A percentile compares a stretch with the other conserved stretches of the same genome.
phyloP scores from a whole-genome alignment of 176 grass and related monocot genomes.

The Oryza longistaminata region DNA sequence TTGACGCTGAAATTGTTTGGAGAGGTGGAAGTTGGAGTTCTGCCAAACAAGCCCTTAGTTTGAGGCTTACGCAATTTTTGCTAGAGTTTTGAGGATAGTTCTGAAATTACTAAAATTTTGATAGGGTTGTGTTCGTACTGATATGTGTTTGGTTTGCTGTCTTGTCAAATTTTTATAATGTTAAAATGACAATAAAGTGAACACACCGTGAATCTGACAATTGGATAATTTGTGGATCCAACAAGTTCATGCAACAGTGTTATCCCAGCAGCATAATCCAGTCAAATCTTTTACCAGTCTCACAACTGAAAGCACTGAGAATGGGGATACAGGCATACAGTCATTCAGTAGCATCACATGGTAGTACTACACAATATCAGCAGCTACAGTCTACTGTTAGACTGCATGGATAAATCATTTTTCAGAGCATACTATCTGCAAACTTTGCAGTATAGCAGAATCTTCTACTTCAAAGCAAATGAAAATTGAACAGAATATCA shows the following conservation, averaged over 20 bases:
- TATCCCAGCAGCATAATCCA: not conserved
- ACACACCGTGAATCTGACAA: not conserved
- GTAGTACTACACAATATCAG: not conserved
- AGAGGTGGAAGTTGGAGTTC: no score
- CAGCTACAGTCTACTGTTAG: not conserved
- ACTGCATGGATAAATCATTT: not conserved
- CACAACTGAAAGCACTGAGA: not conserved
- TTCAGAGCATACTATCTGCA: not conserved
- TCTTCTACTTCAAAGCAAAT: constrained; percentile 1
- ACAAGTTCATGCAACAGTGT: not conserved
- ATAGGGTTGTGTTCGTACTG: no score
- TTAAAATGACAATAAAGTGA: no score
- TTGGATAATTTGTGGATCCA: not conserved
- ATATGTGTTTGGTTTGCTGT: no score
- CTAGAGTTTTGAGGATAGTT: no score
- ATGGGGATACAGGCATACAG: not conserved
- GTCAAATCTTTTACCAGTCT: not conserved
- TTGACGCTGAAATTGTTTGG: no score
- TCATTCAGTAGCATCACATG: not conserved
- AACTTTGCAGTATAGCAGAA: not conserved
- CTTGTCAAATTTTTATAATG: no score
- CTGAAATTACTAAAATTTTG: no score
- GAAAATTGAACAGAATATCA: not conserved
- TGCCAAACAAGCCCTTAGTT: no score
- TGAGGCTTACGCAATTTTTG: no score